Conservation (phyloP, 2,329 filamentous ascomycete genomes). For the Xylariomycetidae sp. region DNA sequence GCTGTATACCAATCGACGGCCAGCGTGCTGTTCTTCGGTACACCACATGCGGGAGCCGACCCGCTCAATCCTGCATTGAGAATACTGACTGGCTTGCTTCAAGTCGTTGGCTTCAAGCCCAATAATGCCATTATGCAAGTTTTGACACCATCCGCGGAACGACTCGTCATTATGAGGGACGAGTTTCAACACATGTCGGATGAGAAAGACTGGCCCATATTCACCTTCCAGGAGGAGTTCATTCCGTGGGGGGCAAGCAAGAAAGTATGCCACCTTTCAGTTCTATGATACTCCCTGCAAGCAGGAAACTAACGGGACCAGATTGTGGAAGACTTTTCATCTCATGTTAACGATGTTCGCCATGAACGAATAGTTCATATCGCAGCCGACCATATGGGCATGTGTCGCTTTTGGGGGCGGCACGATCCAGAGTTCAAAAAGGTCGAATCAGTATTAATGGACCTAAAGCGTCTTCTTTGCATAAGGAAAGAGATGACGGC, state of each 20-base stretch:
- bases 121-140: slow-evolving; percentile 5
- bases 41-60: slow-evolving; percentile 8
- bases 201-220: slow-evolving; percentile 4
- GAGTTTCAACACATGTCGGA: slow-evolving; percentile 5
- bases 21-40: slow-evolving; percentile 9
- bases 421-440: slow-evolving; percentile 8
- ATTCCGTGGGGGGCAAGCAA: too few species aligned
- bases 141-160: slow-evolving; percentile 6
- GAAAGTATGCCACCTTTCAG: too few species aligned
- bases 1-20: slow-evolving; percentile 3
- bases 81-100: background rate
- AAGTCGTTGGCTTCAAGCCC: slow-evolving; percentile 1
- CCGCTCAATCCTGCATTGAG: slow-evolving; percentile 1
- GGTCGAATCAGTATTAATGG: slow-evolving; percentile 4
- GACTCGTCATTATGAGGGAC: slow-evolving; percentile 2
- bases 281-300: too few species aligned
- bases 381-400: slow-evolving; percentile 7
- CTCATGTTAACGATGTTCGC: slow-evolving; percentile 2
- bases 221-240: slow-evolving; percentile 11
- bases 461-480: too few species aligned
- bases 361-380: slow-evolving; percentile 8
- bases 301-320: too few species aligned
- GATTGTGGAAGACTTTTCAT: slow-evolving; percentile 9
- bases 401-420: slow-evolving; percentile 6
- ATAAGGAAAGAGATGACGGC: too few species aligned